Evolutionary conservation across 306 rosid species (phyloP).

Genomic region (Macrotyloma uniflorum): DNA sequence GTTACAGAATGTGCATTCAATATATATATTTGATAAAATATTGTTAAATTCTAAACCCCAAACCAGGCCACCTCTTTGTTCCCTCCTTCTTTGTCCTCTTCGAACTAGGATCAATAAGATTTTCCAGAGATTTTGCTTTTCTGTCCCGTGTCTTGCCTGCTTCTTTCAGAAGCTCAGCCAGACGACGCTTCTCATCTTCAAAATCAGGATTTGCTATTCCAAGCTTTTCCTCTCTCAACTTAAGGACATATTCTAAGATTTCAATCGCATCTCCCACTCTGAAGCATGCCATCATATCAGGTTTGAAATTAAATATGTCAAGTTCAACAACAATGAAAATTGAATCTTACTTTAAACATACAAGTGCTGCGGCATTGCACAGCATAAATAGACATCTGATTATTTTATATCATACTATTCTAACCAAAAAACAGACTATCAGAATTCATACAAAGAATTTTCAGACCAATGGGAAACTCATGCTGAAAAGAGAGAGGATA

Average conservation of each 20-base stretch:
- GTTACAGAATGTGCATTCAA: constrained; percentile 79
- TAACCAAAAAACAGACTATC: neutral
- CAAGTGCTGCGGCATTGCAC: neutral
- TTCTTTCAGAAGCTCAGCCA: constrained; percentile 93
- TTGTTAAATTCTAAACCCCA: constrained; percentile 88
- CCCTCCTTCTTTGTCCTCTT: constrained; percentile 94
- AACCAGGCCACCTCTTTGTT: constrained; percentile 87
- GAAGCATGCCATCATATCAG: constrained; percentile 38
- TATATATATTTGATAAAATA: constrained; percentile 33
- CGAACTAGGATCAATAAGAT: constrained; percentile 87
- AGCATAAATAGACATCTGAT: neutral
- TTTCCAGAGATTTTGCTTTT: constrained; percentile 93
- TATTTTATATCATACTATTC: neutral
- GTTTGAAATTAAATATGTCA: constrained; percentile 9
- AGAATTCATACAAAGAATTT: neutral
- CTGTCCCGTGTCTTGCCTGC: constrained; percentile 94
- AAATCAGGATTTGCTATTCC: constrained; percentile 97
- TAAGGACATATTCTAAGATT: constrained; percentile 88
- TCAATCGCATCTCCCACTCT: constrained; percentile 99
- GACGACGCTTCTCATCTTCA: constrained; percentile 89
- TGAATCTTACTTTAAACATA: constrained; percentile 21
- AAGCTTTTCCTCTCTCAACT: constrained; percentile 70
- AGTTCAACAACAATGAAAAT: constrained; percentile 16
- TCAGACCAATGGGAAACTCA: no score
- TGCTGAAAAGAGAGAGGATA: no score